Evolutionary conservation across 2,329 filamentous ascomycete species (phyloP), one percentile per base, ranked within the genome.

Genomic region (Diplodia corticola): DNA sequence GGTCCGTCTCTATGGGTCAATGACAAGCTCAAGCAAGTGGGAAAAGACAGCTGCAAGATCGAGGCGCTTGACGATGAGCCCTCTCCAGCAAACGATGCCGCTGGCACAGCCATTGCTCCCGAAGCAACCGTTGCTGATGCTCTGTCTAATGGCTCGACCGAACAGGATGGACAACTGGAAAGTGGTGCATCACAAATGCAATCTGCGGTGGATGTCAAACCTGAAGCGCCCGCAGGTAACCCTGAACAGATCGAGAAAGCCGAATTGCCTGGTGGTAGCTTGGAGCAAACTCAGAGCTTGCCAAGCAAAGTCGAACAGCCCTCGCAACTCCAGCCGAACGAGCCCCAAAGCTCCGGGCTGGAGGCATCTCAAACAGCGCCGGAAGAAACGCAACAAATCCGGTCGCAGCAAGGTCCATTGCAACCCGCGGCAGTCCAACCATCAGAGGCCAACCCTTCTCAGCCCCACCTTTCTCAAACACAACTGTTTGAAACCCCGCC

Each of bases 1-100:
- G 95, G 94, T n/a, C 86, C 92, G 69, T 91, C 91, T 37, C 87
- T 91, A 71, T 94, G 92, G 85, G 84, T 89, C 65, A 89, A 92
- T 72, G 90, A 90, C 26, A 91, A 89, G 74, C 81, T 93, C 73
- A 65, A 89, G 73, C 85, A 87, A 68, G 85, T 92, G 46, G 91
- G 91, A 35, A 78, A 78, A 67, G 73, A 65, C 22, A 76, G 65
- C 74, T 74, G 75, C 5, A 74, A 71, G 20, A 65, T 77, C 7
- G 75, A 78, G 72, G 70, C 76, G 68, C 69, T 76, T 70, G 71
- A 76, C 57, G 68, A 69, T 59, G 71, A 73, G 20, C 68, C 64
- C 65, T 30, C 46, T 10, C 17, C 15, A 10, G 55, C 49, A 22
- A 35, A 60, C n/a, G 55, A 46, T 22, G n/a, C n/a, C 24, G 55